A percentile compares a stretch with the other conserved stretches of the same genome.
Conservation (phyloP, 495 filamentous ascomycete genomes). For the Penicillium argentinense region DNA sequence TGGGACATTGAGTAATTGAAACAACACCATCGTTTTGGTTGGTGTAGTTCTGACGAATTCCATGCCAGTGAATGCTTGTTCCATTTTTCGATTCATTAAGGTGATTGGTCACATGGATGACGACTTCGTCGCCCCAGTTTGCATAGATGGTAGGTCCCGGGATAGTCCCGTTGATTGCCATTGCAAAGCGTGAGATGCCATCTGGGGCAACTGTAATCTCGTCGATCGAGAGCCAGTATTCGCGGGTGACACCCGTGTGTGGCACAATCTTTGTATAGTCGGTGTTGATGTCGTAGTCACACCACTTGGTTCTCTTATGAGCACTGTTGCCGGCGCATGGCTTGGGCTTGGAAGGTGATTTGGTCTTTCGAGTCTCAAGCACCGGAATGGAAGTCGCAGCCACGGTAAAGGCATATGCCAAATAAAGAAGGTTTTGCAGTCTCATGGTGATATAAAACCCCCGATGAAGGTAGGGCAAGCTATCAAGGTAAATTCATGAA, state of each 20-base stretch:
- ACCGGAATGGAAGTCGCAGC: constrained; percentile 3
- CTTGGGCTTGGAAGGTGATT: background rate
- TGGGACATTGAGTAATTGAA: constrained; percentile 67
- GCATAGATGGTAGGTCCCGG: constrained; percentile 58
- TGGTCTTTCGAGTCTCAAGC: constrained; percentile 3
- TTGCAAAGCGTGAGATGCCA: constrained; percentile 52
- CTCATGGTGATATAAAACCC: constrained; percentile 1
- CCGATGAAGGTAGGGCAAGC: background rate
- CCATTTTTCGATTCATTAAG: constrained; percentile 47
- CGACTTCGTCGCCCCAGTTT: constrained; percentile 43
- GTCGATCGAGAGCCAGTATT: constrained; percentile 32
- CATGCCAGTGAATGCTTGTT: constrained; percentile 53
- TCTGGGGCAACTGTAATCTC: constrained; percentile 71
- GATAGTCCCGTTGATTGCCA: constrained; percentile 46
- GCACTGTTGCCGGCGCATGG: constrained; percentile 41
- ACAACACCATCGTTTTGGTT: constrained; percentile 63
- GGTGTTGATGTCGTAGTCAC: constrained; percentile 52
- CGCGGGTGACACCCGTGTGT: constrained; percentile 33
- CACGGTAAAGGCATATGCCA: background rate
- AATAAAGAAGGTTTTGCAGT: background rate
- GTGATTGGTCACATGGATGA: constrained; percentile 57
- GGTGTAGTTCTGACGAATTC: constrained; percentile 49
- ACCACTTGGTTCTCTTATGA: constrained; percentile 39
- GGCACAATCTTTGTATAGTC: constrained; percentile 52
- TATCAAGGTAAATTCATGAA: background rate